Conservation (phyloP, 2,329 filamentous ascomycete species). For the Xylogone sp. region DNA sequence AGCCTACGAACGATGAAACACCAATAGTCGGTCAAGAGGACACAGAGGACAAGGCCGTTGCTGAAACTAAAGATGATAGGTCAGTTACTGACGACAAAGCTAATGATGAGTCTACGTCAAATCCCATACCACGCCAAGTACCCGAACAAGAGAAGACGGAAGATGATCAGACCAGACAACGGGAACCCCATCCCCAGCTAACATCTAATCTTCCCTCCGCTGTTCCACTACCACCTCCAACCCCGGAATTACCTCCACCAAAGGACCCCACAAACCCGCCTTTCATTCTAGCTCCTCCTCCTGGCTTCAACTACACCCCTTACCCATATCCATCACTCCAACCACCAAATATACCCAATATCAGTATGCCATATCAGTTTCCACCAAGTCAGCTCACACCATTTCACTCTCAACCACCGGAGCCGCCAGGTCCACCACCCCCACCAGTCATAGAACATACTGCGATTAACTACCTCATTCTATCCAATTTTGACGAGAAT, state of each 20-base stretch:
- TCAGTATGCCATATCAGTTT: slow-evolving; percentile 5
- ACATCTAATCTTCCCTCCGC: neutral
- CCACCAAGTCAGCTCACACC: slow-evolving; percentile 16
- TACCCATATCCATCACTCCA: slow-evolving; percentile 13
- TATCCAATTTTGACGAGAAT: slow-evolving; percentile 52
- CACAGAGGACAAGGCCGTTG: neutral
- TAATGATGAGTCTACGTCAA: neutral
- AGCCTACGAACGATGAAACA: neutral
- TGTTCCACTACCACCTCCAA: slow-evolving; percentile 5
- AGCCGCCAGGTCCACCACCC: slow-evolving; percentile 11
- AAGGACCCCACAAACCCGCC: slow-evolving; percentile 5
- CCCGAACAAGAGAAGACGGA: neutral
- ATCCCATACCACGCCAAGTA: neutral
- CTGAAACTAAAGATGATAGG: neutral
- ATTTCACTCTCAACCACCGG: slow-evolving; percentile 10
- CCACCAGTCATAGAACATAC: slow-evolving; percentile 41
- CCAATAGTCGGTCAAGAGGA: neutral
- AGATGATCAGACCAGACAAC: neutral
- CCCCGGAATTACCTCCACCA: slow-evolving; percentile 6
- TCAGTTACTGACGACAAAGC: neutral
- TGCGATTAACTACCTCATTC: slow-evolving; percentile 53
- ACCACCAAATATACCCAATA: slow-evolving; percentile 3
- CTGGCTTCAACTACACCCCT: slow-evolving; percentile 10
- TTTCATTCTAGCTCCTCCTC: slow-evolving; percentile 19
- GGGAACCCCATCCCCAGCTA: neutral